Base-by-base conservation (phyloP, 73 alveolate species). In the Paramecium biaurelia region DNA sequence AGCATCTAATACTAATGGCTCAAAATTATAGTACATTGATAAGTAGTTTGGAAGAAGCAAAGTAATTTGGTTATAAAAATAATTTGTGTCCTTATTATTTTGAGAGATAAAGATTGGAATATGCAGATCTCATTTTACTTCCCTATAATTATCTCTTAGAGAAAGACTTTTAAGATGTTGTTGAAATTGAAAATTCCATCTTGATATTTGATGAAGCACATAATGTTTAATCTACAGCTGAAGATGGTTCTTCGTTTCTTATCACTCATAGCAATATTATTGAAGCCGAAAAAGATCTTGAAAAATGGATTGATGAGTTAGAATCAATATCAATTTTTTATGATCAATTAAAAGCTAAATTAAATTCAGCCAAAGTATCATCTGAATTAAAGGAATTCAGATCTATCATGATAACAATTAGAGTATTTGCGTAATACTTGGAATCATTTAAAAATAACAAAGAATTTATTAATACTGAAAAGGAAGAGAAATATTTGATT, bases 11-110 rank as follows among this genome's bases (percentile, higher is more conserved):
- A 63, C 23, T 8, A 2, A 21, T n/a, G 28, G 53, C 74, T 11
- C 20, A 35, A 24, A 24, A 20, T 23, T 45, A 59, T 34, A 28
- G 23, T 20, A 26, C 34, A 35, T 41, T 21, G 24, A 38, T 87
- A 20, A 53, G 57, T 58, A 94, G 94, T 20, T 92, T 93, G 20
- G 98, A 95, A 84, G 98, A 95, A 85, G 70, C 94, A 30, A 92
- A 82, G 76, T 86, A 86, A n/a, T 72, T 93, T 38, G 98, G 97
- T 7, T 76, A 76, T 82, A 93, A 94, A 43, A 45, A 90, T 49
- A 93, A 92, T 59, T 86, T 92, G 28, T 95, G 98, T 42, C 98
- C 98, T 11, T 95, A 79, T 86, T 94, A 86, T 94, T 94, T 93
- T 34, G 96, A 93, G 70, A 85, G 96, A 43, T 85, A 86, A 85